Percentiles rank a stretch among this genome's conserved stretches.
These are phyloP conservation scores for Pseudonitzschia multiseries DNA, from an alignment of 108 stramenopile species.

Conservation along the genomic window DNA sequence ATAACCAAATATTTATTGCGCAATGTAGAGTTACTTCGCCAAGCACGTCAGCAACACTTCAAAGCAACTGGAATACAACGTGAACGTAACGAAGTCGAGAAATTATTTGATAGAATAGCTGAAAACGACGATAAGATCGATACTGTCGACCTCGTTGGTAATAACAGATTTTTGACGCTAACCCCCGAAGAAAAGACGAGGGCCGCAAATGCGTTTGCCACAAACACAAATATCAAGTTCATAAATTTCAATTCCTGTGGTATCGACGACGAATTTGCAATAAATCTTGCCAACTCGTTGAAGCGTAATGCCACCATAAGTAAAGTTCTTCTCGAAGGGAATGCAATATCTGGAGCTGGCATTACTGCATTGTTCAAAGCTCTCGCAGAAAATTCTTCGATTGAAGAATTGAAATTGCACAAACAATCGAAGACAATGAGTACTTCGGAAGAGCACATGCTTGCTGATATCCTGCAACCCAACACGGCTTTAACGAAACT, in stretches of 20 bases:
- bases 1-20: slow-evolving; percentile 38
- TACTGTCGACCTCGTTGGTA: slow-evolving; percentile 37
- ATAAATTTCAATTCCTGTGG: slow-evolving; percentile 25
- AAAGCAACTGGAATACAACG: slow-evolving; percentile 35
- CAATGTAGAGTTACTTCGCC: slow-evolving; percentile 45
- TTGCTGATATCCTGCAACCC: slow-evolving; percentile 30
- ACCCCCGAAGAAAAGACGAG: slow-evolving; percentile 34
- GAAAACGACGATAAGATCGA: slow-evolving; percentile 29
- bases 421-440: slow-evolving; percentile 42
- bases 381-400: slow-evolving; percentile 32
- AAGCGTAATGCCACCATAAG: slow-evolving; percentile 23
- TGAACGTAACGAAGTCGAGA: slow-evolving; percentile 41
- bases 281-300: slow-evolving; percentile 21
- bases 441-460: slow-evolving; percentile 33
- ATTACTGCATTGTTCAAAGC: slow-evolving; percentile 37
- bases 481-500: slow-evolving; percentile 36
- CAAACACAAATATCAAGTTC: slow-evolving; percentile 31
- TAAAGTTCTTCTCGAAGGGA: slow-evolving; percentile 33
- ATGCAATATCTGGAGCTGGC: slow-evolving; percentile 38
- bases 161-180: slow-evolving; percentile 35
- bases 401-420: slow-evolving; percentile 40
- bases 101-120: slow-evolving; percentile 38
- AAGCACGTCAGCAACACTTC: slow-evolving; percentile 36
- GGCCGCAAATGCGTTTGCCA: slow-evolving; percentile 36
- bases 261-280: slow-evolving; percentile 37